Evolutionary conservation across 768 basidiomycete species (phyloP).

Genomic region (Sarcodon aspratus): DNA sequence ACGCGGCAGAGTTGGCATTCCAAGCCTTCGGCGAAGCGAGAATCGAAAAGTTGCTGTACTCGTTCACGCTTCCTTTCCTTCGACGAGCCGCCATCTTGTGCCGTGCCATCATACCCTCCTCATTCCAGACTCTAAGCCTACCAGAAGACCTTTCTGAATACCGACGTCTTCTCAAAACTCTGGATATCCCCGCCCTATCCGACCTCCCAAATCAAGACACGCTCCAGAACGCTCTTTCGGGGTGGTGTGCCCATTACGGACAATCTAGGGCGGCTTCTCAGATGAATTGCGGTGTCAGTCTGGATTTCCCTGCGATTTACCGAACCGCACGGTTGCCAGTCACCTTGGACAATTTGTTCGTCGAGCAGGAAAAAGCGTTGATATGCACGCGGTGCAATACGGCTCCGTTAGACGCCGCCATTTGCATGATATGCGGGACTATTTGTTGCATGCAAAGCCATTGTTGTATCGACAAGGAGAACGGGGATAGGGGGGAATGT

Average conservation of each 20-base stretch:
- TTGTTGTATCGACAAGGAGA: slow-evolving; percentile 75
- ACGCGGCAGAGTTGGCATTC: slow-evolving; percentile 70
- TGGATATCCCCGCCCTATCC: slow-evolving; percentile 72
- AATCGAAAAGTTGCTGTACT: slow-evolving; percentile 78
- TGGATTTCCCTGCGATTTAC: slow-evolving; percentile 81
- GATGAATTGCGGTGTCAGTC: slow-evolving; percentile 62
- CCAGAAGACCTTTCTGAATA: slow-evolving; percentile 57
- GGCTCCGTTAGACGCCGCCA: slow-evolving; percentile 75
- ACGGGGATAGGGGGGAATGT: slow-evolving; percentile 71
- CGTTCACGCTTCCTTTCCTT: slow-evolving; percentile 86
- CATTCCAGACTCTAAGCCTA: slow-evolving; percentile 42
- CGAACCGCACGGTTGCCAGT: slow-evolving; percentile 73
- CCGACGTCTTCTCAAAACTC: slow-evolving; percentile 55
- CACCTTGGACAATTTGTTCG: slow-evolving; percentile 75
- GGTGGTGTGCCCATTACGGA: slow-evolving; percentile 87
- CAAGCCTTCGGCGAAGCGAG: slow-evolving; percentile 74
- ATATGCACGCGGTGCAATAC: slow-evolving; percentile 69
- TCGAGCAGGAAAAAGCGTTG: slow-evolving; percentile 60
- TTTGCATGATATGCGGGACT: slow-evolving; percentile 85
- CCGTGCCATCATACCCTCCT: slow-evolving; percentile 56
- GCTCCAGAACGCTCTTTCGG: slow-evolving; percentile 77
- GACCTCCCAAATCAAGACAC: slow-evolving; percentile 77
- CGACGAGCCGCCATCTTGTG: slow-evolving; percentile 80
- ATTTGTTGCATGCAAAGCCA: slow-evolving; percentile 86
- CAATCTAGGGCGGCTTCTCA: slow-evolving; percentile 72